Evolutionary conservation across 2,329 filamentous ascomycete genomes (phyloP), one percentile per base, ranked within the genome.

Genomic region (Alternaria panax): DNA sequence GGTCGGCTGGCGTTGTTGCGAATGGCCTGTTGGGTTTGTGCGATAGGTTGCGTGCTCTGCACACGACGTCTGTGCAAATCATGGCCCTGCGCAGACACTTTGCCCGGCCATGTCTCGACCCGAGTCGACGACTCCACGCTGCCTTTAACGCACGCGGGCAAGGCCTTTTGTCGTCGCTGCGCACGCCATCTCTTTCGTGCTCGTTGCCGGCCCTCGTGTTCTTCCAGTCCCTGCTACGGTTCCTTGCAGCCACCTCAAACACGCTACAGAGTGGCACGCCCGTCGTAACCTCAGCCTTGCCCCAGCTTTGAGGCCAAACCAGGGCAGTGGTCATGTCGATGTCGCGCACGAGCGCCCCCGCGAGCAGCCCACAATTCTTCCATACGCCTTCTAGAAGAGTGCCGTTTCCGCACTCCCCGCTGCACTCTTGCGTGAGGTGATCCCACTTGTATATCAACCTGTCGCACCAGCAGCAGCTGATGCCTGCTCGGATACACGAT

Each of bases 351-450:
- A 69, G 67, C 71, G 62, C 60, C 54, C 54, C 60, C 67, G 69
- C 66, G 74, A 66, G 60, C 70, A 63, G 43, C 60, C 65, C 70
- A 55, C 60, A 59, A 73, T 75, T 75, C 74, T 78, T 76, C 75
- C 56, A 75, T 68, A 65, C 58, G 54, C 58, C 69, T 77, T 78
- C 74, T 65, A 76, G 74, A 76, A 76, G 66, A 70, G 67, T 69
- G 71, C 71, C 69, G 65, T 67, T 69, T 69, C 72, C 72, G 72
- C 71, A 51, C 64, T 69, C 73, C 74, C 71, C 71, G 72, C 73
- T 58, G 60, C 70, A 65, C 63, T 63, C 67, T 68, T 46, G 62
- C 70, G 68, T 74, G 73, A 75, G 74, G 71, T 75, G 73, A 76
- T 67, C 52, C 55, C 59, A 54, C 59, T 51, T 41, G 54, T 72